Evolutionary conservation across 305 asterid genomes (phyloP), one percentile per base, ranked within the genome.

Genomic region (Fraxinus platypoda): DNA sequence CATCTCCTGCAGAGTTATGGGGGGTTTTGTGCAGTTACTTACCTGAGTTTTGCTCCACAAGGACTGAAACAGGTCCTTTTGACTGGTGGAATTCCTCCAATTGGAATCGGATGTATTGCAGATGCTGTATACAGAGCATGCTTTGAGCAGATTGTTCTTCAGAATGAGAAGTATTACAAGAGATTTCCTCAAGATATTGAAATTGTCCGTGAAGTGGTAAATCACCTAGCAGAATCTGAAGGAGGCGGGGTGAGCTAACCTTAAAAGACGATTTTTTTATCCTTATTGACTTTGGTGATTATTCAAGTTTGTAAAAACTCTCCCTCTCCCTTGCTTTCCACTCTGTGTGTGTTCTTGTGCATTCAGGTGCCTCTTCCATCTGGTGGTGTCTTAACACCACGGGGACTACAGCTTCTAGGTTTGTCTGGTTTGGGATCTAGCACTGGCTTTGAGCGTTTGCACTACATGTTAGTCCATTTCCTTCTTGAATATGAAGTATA

Each of bases 21-120:
- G 77, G 99, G 99, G 49, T 95, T 95, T 88, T 93, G 97, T 87
- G 95, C 95, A 3, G 93, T 92, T 80, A 93, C 97, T 34, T 95
- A 95, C 94, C 84, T 95, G 89, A 94, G 97, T 87, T 95, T 94
- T 77, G 99, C 97, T 86, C 97, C 98, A 23, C 83, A 94, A 84
- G 99, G 99, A 84, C 87, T 95, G 82, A 93, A 87, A 81, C 97
- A 95, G 78, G 99, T 90, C 82, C 99, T 95, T 83, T 80, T 95
- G 86, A 95, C 98, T 33, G 99, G 99, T 76, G 99, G 99, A 46
- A 87, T 93, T 73, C 97, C 99, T 75, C 97, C 98, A 66, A 86
- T 94, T 82, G 93, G 91, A 75, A 85, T 78, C 85, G 96, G 96
- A 59, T 92, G 94, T 87, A 85, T 97, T 57, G 98, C 99, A 12